Base-by-base conservation (phyloP, 1,139 yeast genomes). In the Candida mesenterica region DNA sequence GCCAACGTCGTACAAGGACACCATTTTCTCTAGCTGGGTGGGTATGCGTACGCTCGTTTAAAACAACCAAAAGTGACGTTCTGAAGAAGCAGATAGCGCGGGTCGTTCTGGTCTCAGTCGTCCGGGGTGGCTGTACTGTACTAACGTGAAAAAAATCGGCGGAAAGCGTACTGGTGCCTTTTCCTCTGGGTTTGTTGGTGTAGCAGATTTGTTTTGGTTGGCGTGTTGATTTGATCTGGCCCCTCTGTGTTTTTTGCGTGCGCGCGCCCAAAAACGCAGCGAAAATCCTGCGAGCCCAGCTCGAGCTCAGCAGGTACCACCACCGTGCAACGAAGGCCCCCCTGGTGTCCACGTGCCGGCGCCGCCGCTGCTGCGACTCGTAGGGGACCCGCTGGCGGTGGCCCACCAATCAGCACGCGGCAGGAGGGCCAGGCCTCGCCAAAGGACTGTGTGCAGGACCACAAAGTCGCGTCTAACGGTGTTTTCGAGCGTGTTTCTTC, bases 1-100 rank as follows among this genome's bases (percentile, higher is more conserved):
- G 31, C 70, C 73, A 20, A 59, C 61, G 33, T 61, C 67, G 35
- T 61, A 61, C 27, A 53, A 42, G 18, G 63, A 51, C 16, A 53
- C 61, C 62, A 58, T 58, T 13, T 8, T n/a, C 15, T 10, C 22
- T 19, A 19, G 22, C 22, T 6, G 22, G 22, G 6, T 6, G 6
- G 22, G 22, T 6, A 6, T 19, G n/a, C 16, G 18, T 28, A 25
- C 15, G 16, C n/a, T 28, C 7, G 28, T 18, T 13, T 12, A 18
- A 17, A 15, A 15, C 15, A 17, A 5, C 8, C 12, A 25, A 24
- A 19, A 18, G 20, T 12, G 15, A 13, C 13, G 3, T 20, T 14
- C 12, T 12, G 13, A 16, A 9, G 13, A 25, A 25, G 20, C 10
- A 29, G 22, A 29, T 16, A 19, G 15, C 14, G 5, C n/a, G n/a